Evolutionary conservation across 306 rosid species (phyloP).

Genomic region (Casuarina cunninghamiana): DNA sequence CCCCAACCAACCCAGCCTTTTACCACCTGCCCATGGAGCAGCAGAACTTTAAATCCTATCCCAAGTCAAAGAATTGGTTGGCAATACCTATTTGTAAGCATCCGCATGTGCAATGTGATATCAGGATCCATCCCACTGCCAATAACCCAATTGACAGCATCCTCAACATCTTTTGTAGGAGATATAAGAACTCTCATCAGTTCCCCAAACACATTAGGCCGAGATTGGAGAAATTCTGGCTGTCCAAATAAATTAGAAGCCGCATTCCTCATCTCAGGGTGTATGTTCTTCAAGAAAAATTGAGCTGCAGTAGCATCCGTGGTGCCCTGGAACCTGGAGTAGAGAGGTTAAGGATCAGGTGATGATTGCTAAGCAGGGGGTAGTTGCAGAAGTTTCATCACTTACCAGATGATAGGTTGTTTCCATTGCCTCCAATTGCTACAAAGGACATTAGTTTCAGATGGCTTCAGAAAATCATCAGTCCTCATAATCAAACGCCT

Average conservation of each 20-base stretch:
- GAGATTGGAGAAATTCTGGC: slow-evolving; percentile 57
- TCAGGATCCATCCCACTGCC: slow-evolving; percentile 74
- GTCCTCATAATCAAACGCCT: slow-evolving; percentile 79
- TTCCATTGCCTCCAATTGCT: slow-evolving; percentile 92
- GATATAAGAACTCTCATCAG: slow-evolving; percentile 85
- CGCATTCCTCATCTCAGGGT: slow-evolving; percentile 73
- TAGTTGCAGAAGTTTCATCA: slow-evolving; percentile 17
- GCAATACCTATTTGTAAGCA: slow-evolving; percentile 81
- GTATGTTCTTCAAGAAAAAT: slow-evolving; percentile 89
- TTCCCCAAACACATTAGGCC: slow-evolving; percentile 92
- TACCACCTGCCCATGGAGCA: not conserved
- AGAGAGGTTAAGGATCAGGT: slow-evolving; percentile 31
- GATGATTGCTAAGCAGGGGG: slow-evolving; percentile 25
- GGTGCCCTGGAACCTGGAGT: slow-evolving; percentile 92
- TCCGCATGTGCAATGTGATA: slow-evolving; percentile 89
- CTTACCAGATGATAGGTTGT: slow-evolving; percentile 91
- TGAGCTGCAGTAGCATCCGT: slow-evolving; percentile 84
- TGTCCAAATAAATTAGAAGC: slow-evolving; percentile 80
- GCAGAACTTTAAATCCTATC: slow-evolving; percentile 11
- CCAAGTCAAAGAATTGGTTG: slow-evolving; percentile 13
- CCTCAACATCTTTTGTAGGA: slow-evolving; percentile 78
- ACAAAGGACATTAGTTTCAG: slow-evolving; percentile 80
- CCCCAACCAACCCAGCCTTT: not conserved
- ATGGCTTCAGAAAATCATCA: slow-evolving; percentile 91
- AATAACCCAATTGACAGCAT: slow-evolving; percentile 80